These are phyloP conservation scores for Scheffersomyces stipitis DNA, from an alignment of 805 yeast genomes.

Conservation along the genomic window DNA sequence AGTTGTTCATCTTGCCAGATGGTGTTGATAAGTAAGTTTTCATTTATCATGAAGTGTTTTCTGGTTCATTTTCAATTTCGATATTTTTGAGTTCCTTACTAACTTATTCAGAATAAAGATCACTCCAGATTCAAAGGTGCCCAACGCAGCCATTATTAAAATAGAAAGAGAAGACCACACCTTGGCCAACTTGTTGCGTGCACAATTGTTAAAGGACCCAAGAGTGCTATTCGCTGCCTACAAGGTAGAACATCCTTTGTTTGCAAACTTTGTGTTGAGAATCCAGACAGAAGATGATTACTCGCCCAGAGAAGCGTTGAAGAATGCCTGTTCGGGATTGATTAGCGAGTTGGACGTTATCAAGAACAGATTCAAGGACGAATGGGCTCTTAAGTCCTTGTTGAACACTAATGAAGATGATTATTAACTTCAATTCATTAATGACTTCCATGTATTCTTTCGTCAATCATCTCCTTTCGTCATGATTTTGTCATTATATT, in stretches of 20 bases:
- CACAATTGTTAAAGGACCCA: slow-evolving; percentile 81
- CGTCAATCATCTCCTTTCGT: too few species aligned
- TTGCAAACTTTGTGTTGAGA: slow-evolving; percentile 92
- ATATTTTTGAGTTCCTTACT: too few species aligned
- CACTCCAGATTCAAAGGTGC: slow-evolving; percentile 91
- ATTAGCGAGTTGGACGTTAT: slow-evolving; percentile 76
- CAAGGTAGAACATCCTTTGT: slow-evolving; percentile 96
- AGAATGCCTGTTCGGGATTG: slow-evolving; percentile 82
- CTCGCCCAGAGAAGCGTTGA: slow-evolving; percentile 85
- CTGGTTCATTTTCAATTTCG: background rate
- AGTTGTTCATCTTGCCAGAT: slow-evolving; percentile 93
- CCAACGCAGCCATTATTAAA: slow-evolving; percentile 89
- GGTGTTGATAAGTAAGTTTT: slow-evolving; percentile 83
- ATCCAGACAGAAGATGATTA: slow-evolving; percentile 95
- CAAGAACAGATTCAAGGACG: slow-evolving; percentile 78
- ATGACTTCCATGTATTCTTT: too few species aligned
- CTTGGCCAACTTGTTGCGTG: slow-evolving; percentile 82
- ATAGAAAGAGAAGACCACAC: slow-evolving; percentile 98
- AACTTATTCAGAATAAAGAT: slow-evolving; percentile 58
- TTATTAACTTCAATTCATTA: slow-evolving; percentile 3
- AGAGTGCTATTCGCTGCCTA: slow-evolving; percentile 96
- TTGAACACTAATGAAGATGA: slow-evolving; percentile 51
- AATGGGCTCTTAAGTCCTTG: slow-evolving; percentile 87
- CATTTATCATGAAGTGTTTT: background rate
- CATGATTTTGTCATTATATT: too few species aligned